phyloP scores from a whole-genome alignment of 176 grass and related monocot species.

The Oryza glaberrima region DNA sequence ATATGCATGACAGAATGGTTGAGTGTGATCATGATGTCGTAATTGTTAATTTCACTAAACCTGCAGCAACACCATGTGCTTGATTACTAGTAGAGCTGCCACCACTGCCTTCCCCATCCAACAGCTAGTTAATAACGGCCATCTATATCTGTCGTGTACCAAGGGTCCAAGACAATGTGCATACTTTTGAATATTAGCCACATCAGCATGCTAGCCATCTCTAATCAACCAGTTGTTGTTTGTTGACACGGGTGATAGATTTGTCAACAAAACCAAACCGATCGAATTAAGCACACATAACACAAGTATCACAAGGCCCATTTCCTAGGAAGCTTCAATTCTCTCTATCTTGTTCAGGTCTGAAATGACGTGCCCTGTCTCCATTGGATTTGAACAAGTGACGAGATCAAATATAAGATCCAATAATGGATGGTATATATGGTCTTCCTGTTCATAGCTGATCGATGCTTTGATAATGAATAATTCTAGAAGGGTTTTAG shows the following conservation, averaged over 20 bases:
- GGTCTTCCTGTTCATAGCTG: neutral
- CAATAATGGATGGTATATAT: neutral
- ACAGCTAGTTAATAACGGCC: neutral
- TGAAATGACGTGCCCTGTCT: neutral
- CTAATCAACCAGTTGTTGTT: neutral
- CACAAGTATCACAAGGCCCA: neutral
- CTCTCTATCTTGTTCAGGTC: neutral
- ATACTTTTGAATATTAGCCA: neutral
- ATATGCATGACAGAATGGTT: neutral
- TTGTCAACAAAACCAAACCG: neutral
- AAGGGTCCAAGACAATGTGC: neutral
- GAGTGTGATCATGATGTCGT: neutral
- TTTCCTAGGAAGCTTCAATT: conserved; percentile 26
- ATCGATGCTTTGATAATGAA: neutral
- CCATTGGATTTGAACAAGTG: neutral
- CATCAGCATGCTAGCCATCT: neutral
- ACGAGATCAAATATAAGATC: neutral
- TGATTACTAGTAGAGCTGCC: neutral
- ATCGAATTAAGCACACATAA: neutral
- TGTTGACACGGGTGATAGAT: neutral
- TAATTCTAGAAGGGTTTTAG: neutral
- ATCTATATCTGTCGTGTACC: neutral
- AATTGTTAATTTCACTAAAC: neutral
- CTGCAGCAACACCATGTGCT: neutral
- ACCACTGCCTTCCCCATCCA: neutral